phyloP scores from a whole-genome alignment of 352 stramenopile species.

The Pythium aristosporum region DNA sequence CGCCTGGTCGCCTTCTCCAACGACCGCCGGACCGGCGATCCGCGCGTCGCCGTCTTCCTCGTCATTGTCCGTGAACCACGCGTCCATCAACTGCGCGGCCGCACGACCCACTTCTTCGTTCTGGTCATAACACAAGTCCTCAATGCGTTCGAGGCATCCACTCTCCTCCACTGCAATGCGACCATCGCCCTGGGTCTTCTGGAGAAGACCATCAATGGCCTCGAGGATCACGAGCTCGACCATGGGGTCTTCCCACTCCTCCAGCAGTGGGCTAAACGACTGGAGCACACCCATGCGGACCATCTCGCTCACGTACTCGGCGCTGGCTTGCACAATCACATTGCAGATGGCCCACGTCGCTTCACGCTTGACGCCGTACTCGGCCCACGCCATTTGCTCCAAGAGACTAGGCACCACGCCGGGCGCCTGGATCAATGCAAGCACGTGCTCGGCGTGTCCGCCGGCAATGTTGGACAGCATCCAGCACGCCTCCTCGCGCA shows the following conservation, averaged over 20 bases:
- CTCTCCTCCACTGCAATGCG: slow-evolving; percentile 77
- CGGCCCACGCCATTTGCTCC: slow-evolving; percentile 86
- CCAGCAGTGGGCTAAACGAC: slow-evolving; percentile 68
- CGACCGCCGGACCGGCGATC: slow-evolving; percentile 48
- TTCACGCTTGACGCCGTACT: slow-evolving; percentile 83
- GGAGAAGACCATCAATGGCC: slow-evolving; percentile 66
- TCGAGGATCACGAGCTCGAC: slow-evolving; percentile 86
- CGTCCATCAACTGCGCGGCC: slow-evolving; percentile 77
- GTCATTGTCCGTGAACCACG: slow-evolving; percentile 63
- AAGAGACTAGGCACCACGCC: slow-evolving; percentile 63
- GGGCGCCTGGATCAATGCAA: slow-evolving; percentile 70
- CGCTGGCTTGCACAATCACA: slow-evolving; percentile 70
- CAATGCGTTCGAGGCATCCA: slow-evolving; percentile 71
- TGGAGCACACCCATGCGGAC: slow-evolving; percentile 72
- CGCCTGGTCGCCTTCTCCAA: slow-evolving; percentile 35
- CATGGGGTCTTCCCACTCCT: slow-evolving; percentile 86
- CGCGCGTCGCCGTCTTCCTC: slow-evolving; percentile 38
- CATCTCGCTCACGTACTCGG: slow-evolving; percentile 60
- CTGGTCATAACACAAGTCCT: slow-evolving; percentile 80
- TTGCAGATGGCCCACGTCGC: slow-evolving; percentile 88
- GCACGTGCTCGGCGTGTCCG: slow-evolving; percentile 69
- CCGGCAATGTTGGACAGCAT: slow-evolving; percentile 87
- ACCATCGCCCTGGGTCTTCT: slow-evolving; percentile 61
- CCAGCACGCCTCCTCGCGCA: slow-evolving; percentile 85
- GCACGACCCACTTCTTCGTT: slow-evolving; percentile 79